phyloP scores from a whole-genome alignment of 169 alveolate species.

The Plasmodium gaboni region DNA sequence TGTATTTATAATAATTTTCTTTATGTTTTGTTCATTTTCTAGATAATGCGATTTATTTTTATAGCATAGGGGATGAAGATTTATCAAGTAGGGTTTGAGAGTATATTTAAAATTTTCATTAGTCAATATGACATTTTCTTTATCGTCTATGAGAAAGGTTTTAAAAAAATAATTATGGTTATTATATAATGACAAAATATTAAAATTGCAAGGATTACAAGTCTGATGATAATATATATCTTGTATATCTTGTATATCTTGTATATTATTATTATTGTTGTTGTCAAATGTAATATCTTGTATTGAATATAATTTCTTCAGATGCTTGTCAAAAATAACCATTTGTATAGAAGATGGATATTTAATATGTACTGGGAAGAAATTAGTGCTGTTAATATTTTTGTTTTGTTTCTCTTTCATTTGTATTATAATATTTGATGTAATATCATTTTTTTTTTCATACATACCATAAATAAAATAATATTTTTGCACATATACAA shows the following conservation, averaged over 20 bases:
- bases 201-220: no score
- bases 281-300: neutral
- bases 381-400: slow-evolving; percentile 11
- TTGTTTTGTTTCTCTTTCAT: slow-evolving; percentile 11
- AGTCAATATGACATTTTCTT: slow-evolving; percentile 54
- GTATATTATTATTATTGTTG: no score
- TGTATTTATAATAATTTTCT: slow-evolving; percentile 25
- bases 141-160: slow-evolving; percentile 46
- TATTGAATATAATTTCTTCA: slow-evolving; percentile 12
- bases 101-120: slow-evolving; percentile 39
- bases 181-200: slow-evolving; percentile 13
- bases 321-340: slow-evolving; percentile 24
- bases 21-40: slow-evolving; percentile 4
- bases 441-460: neutral
- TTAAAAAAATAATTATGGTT: slow-evolving; percentile 33
- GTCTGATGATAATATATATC: no score
- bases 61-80: slow-evolving; percentile 19
- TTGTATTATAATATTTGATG: slow-evolving; percentile 18
- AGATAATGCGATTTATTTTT: slow-evolving; percentile 35
- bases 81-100: neutral
- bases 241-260: no score
- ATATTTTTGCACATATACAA: slow-evolving; percentile 16
- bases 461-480: slow-evolving; percentile 12
- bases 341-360: slow-evolving; percentile 67
- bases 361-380: slow-evolving; percentile 54